Evolutionary conservation across 345 rosid species (phyloP), one percentile per base, ranked within the genome.

Genomic region (Lenwebbia sp.): DNA sequence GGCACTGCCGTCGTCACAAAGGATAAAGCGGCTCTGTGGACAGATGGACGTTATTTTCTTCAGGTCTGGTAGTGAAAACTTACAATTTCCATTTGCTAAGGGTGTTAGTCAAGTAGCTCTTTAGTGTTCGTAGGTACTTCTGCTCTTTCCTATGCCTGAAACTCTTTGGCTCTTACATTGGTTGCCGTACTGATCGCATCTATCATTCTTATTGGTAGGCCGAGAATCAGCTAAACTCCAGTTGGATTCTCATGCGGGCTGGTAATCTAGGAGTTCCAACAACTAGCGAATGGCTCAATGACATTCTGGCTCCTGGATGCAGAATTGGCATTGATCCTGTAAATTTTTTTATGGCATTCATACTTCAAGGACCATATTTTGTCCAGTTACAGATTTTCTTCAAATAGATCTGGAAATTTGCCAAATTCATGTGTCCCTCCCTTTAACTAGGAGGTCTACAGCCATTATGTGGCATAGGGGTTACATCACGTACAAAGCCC

Each of bases 41-140:
- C 99, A 6, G 99, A 97, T 87, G 98, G 98, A 54, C 95, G 99
- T 50, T 97, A 97, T 86, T 97, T 97, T 94, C 98, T 97, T 87
- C 99, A 96, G 99, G 99, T 96, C 87, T 85, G 88, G n/a, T 50
- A 83, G 44, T 25, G 70, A 83, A 62, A 55, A 41, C 10, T 44
- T 5, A 47, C 22, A 54, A 57, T 44, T 82, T 83, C 41, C 11
- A 28, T 82, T 70, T 85, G 55, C 44, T 7, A 10, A 54, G 81
- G 41, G 81, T 33, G 44, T 37, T 70, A 19, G 21, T 10, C 47
- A 7, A 37, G 47, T 22, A 54, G 51, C 62, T 30, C 19, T 78
- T 28, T 85, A 62, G 41, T 57, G 17, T 9, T 17, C 30, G 6
- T 70, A 14, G 57, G 57, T 78, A 52, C n/a, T 28, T 14, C 15